Conservation (phyloP, 176 grass and related monocot genomes). For the Themeda triandra region DNA sequence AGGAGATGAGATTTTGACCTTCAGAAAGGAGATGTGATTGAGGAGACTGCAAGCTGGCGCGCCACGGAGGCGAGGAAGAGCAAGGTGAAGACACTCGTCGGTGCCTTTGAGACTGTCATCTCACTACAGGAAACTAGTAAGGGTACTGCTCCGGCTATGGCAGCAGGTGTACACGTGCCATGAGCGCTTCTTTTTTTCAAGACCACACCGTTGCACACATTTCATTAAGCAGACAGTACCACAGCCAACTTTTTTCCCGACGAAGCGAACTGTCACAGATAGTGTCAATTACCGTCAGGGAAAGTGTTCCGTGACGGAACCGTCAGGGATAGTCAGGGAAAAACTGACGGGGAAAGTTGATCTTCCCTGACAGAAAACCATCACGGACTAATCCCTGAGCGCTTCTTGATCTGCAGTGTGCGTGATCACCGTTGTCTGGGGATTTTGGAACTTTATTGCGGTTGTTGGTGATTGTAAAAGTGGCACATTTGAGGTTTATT, state of each 20-base stretch:
- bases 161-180: background rate
- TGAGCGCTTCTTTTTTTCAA: conserved; percentile 27
- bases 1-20: too few relatives aligned
- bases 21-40: too few relatives aligned
- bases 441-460: background rate
- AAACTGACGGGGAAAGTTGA: too few relatives aligned
- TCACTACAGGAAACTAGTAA: conserved; percentile 59
- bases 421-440: background rate
- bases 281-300: too few relatives aligned
- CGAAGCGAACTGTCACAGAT: too few relatives aligned
- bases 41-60: conserved; percentile 60
- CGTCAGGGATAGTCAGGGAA: too few relatives aligned
- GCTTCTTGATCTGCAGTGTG: background rate
- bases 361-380: too few relatives aligned
- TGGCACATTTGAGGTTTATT: background rate
- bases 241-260: too few relatives aligned
- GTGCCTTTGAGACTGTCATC: conserved; percentile 71
- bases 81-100: conserved; percentile 81
- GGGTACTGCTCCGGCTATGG: background rate
- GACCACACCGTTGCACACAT: too few relatives aligned
- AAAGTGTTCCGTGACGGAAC: too few relatives aligned
- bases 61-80: conserved; percentile 48
- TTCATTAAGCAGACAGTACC: too few relatives aligned
- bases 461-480: background rate
- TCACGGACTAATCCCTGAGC: too few relatives aligned